Evolutionary conservation across 305 asterid species (phyloP), one percentile per base, ranked within the genome.

Genomic region (Coffea humblotiana): DNA sequence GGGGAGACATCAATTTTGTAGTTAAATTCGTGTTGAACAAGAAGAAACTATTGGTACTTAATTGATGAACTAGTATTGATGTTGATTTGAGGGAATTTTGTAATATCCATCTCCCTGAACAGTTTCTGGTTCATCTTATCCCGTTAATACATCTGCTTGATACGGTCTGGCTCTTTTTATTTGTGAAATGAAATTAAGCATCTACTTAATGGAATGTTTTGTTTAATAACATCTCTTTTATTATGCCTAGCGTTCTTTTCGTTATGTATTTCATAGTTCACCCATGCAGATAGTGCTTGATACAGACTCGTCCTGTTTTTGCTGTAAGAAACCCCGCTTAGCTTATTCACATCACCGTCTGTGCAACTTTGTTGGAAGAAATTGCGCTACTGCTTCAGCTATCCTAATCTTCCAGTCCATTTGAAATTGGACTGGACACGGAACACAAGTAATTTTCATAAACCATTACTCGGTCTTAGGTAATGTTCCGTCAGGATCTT

Each of bases 401-500:
- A 77, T 67, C 48, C 29, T 54, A 32, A 68, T 15, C 60, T 77
- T 27, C 64, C 65, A 18, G 48, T 66, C 72, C 2, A 32, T 48
- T 47, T 49, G 66, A 49, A 67, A 23, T 54, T 51, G 80, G 64
- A 52, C 43, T 23, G 69, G 37, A 43, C 40, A 48, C 15, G 0
- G 48, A 18, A 4, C 45, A 9, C 8, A 40, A 60, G 45, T 64
- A 58, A 56, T 35, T 45, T 56, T 18, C 9, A 16, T 27, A 5
- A 51, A 45, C 13, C 63, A 52, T 21, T 10, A 23, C 3, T 54
- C 35, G 1, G 32, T 15, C 15, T 27, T 56, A 16, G 37, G 71
- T 60, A 71, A 54, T 56, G 75, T 74, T 80, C 76, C 71, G 13
- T 43, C 13, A 4, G 56, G 71, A 74, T 71, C 72, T 54, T 51